Base-by-base conservation (phyloP, 768 basidiomycete genomes). In the Naganishia friedmannii region DNA sequence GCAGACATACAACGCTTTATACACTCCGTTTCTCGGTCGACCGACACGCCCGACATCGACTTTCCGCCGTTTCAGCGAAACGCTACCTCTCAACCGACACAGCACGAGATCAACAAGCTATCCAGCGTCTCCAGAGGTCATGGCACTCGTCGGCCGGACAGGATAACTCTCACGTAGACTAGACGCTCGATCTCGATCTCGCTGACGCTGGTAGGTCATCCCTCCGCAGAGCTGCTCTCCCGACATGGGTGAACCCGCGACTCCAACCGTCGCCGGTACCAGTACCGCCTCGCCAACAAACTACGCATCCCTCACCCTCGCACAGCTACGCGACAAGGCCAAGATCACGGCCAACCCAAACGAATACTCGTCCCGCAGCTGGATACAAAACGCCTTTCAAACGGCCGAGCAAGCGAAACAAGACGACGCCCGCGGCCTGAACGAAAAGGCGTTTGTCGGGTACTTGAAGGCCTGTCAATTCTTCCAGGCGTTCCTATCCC, bases 391-490 rank as follows among this genome's bases (percentile, higher is more conserved):
- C 42, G 71, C 71, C 17, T 26, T 34, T 12, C 21, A 56, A 4
- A 68, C 58, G 54, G 71, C 71, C 0, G 67, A 68, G 23, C 51
- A 72, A 48, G 71, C 71, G 10, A 34, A 53, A 28, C 29, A 65
- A 5, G 71, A 67, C n/a, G 71, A 72, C 29, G 58, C 37, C 15
- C 45, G 66, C 23, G 67, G 63, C 6, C 5, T 39, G 42, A 32
- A 31, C 26, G 71, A 72, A 37, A 58, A 72, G 39, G 71, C 71
- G 45, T 72, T 72, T 56, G 71, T 72, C 19, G 58, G 58, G 13
- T 72, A 72, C 32, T n/a, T 72, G 21, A 63, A 66, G 39, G 71
- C 71, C 21, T 68, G 66, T 46, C 57, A 60, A 67, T 65, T 72
- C 53, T 72, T 65, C 26, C 58, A 72, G 54, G 57, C 53, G 1